Evolutionary conservation across 2,329 filamentous ascomycete genomes (phyloP).

Genomic region (Leptoxyphium fumago): DNA sequence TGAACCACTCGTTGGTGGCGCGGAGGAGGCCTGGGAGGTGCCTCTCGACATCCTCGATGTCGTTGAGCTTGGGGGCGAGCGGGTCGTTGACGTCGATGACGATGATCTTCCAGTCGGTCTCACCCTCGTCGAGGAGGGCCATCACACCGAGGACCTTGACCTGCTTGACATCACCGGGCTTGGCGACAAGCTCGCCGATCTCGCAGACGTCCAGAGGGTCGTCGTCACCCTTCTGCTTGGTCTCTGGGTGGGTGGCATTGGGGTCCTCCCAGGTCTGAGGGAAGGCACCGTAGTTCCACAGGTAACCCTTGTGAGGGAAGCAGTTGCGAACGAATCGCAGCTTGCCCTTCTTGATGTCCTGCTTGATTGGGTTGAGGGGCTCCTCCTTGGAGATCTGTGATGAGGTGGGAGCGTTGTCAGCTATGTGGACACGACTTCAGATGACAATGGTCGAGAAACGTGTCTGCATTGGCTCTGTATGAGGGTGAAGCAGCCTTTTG

Average conservation of each 20-base stretch:
- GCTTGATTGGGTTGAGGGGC: slow-evolving; percentile 96
- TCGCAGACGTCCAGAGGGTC: slow-evolving; percentile 99
- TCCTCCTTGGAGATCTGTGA: slow-evolving; percentile 94
- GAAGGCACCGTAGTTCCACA: slow-evolving; percentile 99
- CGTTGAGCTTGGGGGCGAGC: slow-evolving; percentile 88
- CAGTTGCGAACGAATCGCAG: slow-evolving; percentile 98
- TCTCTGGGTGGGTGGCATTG: slow-evolving; percentile 89
- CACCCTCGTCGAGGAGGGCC: slow-evolving; percentile 97
- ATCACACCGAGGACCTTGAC: slow-evolving; percentile 99
- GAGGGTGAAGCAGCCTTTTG: not conserved
- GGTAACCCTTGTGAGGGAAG: slow-evolving; percentile 99
- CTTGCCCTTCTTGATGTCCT: slow-evolving; percentile 99
- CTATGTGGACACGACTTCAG: not conserved
- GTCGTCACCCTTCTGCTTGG: slow-evolving; percentile 99
- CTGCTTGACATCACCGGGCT: slow-evolving; percentile 95
- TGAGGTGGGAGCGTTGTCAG: slow-evolving; percentile 1
- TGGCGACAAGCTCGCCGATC: slow-evolving; percentile 95
- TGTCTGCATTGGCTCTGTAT: not conserved
- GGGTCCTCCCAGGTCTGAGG: slow-evolving; percentile 99
- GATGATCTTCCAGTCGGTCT: slow-evolving; percentile 99
- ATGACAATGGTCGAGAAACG: slow-evolving; percentile 1
- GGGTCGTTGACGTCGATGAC: slow-evolving; percentile 98
- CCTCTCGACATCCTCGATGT: slow-evolving; percentile 96
- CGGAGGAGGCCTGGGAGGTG: slow-evolving; percentile 93
- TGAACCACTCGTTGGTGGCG: slow-evolving; percentile 99